These are phyloP conservation scores for Ceratocystiopsis brevicomis DNA, from an alignment of 2,329 filamentous ascomycete species.

Conservation along the genomic window DNA sequence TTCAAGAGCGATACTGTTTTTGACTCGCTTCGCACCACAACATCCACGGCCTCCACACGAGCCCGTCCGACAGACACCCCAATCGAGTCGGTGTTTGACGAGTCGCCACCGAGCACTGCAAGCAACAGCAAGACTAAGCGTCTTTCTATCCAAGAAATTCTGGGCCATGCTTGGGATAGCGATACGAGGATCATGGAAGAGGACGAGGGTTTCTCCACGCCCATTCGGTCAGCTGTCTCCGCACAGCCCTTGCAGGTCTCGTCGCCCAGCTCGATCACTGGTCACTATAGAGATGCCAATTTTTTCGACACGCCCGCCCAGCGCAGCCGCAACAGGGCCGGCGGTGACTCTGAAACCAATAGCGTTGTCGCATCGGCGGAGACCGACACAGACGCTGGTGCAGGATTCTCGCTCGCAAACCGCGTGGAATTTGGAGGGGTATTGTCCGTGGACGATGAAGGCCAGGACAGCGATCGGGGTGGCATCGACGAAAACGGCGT, in stretches of 20 bases:
- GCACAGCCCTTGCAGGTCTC: not conserved
- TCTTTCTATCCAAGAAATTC: slow-evolving; percentile 38
- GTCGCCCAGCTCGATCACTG: no score
- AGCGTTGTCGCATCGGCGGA: not conserved
- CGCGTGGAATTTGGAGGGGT: no score
- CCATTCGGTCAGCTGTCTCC: slow-evolving; percentile 17
- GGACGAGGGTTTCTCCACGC: slow-evolving; percentile 37
- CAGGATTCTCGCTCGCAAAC: slow-evolving; percentile 12
- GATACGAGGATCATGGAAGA: slow-evolving; percentile 42
- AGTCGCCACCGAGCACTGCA: slow-evolving; percentile 46
- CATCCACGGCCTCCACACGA: slow-evolving; percentile 48
- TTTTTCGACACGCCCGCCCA: not conserved
- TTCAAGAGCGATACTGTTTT: slow-evolving; percentile 60
- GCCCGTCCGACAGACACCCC: slow-evolving; percentile 49
- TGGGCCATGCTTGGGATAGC: slow-evolving; percentile 34
- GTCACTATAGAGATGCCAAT: not conserved
- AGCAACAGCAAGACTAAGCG: slow-evolving; percentile 33
- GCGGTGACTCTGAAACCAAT: not conserved
- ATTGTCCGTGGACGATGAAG: slow-evolving; percentile 40
- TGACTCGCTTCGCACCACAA: slow-evolving; percentile 56
- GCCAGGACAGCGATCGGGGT: slow-evolving; percentile 46
- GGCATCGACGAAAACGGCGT: slow-evolving; percentile 34
- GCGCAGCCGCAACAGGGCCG: not conserved
- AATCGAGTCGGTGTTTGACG: slow-evolving; percentile 64
- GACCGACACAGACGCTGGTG: not conserved